Percentiles rank a stretch among this genome's conserved stretches.
These are phyloP conservation scores for Globisporangium middletonii DNA, from an alignment of 352 stramenopile species.

Conservation along the genomic window DNA sequence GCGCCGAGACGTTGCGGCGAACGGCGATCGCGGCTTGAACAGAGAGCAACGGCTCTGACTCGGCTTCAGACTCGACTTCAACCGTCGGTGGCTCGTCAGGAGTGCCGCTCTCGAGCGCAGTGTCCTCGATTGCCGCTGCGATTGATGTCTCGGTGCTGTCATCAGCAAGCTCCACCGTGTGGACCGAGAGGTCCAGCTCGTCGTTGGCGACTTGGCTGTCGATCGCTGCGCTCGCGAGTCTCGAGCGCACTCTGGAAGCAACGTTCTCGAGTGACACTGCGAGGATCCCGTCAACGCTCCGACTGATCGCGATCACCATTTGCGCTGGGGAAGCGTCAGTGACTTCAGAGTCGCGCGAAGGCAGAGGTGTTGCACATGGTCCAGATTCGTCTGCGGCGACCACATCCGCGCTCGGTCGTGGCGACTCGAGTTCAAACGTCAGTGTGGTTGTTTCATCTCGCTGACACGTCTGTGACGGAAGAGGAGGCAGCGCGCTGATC, in stretches of 20 bases:
- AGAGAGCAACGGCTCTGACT: neutral
- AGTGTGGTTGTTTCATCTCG: neutral
- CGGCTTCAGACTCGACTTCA: neutral
- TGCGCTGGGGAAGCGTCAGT: conserved; percentile 19
- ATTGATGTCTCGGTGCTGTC: neutral
- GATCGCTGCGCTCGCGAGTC: neutral
- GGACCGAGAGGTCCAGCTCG: too few species aligned
- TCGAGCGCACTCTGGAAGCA: conserved; percentile 10
- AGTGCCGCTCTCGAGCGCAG: too few species aligned
- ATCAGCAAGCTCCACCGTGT: neutral
- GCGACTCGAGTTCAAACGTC: neutral
- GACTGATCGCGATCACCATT: conserved; percentile 30
- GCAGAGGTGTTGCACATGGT: neutral
- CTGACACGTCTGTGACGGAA: neutral
- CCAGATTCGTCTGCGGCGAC: neutral
- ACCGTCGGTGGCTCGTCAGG: neutral
- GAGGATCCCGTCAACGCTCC: conserved; percentile 33
- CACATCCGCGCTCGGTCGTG: neutral
- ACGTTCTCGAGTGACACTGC: conserved; percentile 31
- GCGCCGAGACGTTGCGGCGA: conserved; percentile 21
- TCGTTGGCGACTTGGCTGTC: neutral
- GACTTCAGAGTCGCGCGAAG: neutral
- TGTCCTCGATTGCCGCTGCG: neutral
- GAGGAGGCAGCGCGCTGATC: neutral
- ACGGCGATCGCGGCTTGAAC: conserved; percentile 21